These are phyloP conservation scores for Orychophragmus violaceus DNA, from an alignment of 345 rosid species.

Conservation along the genomic window DNA sequence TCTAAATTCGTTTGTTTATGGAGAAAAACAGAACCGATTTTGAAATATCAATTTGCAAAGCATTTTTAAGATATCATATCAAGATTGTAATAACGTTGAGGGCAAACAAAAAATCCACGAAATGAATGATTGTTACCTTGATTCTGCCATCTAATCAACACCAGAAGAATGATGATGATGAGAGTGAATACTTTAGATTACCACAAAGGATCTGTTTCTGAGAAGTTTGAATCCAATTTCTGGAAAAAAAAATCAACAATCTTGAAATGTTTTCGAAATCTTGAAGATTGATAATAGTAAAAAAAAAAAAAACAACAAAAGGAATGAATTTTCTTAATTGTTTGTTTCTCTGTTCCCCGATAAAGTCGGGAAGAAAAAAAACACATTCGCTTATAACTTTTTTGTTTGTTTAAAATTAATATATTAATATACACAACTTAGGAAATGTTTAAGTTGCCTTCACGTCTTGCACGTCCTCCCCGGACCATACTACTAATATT, in stretches of 20 bases:
- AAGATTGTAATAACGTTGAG: neutral
- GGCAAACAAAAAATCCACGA: neutral
- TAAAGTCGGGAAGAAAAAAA: conserved; percentile 29
- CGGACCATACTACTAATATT: neutral
- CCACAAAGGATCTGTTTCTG: neutral
- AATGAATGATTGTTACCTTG: conserved; percentile 18
- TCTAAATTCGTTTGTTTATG: neutral
- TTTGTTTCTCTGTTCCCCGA: conserved; percentile 37
- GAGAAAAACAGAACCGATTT: too few relatives aligned
- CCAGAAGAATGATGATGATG: neutral
- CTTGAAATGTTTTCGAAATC: neutral
- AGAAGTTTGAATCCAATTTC: neutral
- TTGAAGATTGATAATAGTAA: neutral
- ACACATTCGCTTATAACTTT: conserved; percentile 17
- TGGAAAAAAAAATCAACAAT: neutral
- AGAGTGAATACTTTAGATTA: conserved; percentile 4
- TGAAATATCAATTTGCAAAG: too few relatives aligned
- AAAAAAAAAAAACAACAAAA: neutral
- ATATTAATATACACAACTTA: conserved; percentile 22
- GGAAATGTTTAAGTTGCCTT: conserved; percentile 29
- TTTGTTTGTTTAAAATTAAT: neutral
- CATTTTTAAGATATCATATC: too few relatives aligned
- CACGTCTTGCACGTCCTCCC: conserved; percentile 48
- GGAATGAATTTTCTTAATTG: conserved; percentile 3
- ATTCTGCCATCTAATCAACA: conserved; percentile 12